Base-by-base conservation (phyloP, 148 eudicot species). In the Amaranthus hypochondriacus region DNA sequence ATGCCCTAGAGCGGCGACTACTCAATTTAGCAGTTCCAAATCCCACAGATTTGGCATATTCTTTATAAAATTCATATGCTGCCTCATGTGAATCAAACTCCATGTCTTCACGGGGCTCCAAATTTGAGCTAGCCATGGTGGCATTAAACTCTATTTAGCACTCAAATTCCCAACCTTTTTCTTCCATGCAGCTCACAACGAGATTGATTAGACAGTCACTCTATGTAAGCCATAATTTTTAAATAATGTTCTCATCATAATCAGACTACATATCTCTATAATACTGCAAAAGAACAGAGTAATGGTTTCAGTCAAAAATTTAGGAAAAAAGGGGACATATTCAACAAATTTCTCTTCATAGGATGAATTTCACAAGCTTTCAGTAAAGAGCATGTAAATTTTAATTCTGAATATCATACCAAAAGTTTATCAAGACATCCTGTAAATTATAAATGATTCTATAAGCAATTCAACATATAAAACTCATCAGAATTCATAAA, bases 1-100 rank as follows among this genome's bases (percentile, higher is more conserved):
- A 83, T 62, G 89, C 85, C 72, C 92, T 78, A 65, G 92, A 88
- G 58, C 89, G 86, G 18, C 92, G 89, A 72, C 92, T 88, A 81
- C 92, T 88, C 74, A 88, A 69, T 78, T 88, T 86, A 18, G 92
- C 87, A 43, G 92, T 88, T 61, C 92, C 92, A 72, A 88, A 88
- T 10, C 92, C 92, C 39, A 76, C 73, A 62, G 88, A 78, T 73
- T 86, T 88, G 59, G 92, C 92, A 66, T 88, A 86, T 70, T 88
- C 92, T 74, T 81, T 88, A 66, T 88, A 88, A 63, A 83, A 88
- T 69, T 76, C 79, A 78, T 88, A 88, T 57, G 92, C 92, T 21
- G 76, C 77, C 68, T 88, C 92, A n/a, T 83, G 81, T 39, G 92
- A 84, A 28, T 86, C 92, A 76, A 88, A 88, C 65, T 86, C 85